Percentiles rank a stretch among this genome's conserved stretches.
Conservation (phyloP, 73 alveolate genomes). For the Paraurostyla sp. region DNA sequence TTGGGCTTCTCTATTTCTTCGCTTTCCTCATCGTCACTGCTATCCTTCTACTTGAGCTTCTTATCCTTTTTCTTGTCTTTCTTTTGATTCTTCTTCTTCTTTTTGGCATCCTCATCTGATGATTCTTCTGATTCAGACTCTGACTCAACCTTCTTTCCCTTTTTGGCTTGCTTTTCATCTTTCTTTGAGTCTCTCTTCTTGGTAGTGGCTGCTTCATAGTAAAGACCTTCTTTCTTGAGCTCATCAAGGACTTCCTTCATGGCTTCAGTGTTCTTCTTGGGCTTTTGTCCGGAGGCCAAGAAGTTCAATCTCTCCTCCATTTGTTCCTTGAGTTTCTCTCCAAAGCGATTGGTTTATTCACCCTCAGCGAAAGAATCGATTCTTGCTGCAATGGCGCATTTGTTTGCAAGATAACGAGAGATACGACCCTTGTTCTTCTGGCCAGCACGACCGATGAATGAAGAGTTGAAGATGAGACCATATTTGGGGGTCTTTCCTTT, state of each 20-base stretch:
- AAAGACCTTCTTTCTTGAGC: conserved; percentile 82
- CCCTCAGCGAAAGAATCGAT: conserved; percentile 81
- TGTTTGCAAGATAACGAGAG: conserved; percentile 95
- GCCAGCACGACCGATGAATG: conserved; percentile 96
- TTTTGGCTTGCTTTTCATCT: conserved; percentile 57
- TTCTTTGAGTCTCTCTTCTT: conserved; percentile 44
- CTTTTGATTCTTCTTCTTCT: conserved; percentile 61
- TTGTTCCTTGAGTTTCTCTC: conserved; percentile 83
- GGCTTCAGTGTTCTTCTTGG: conserved; percentile 88
- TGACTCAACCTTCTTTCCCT: conserved; percentile 58
- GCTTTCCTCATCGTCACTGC: conserved; percentile 42
- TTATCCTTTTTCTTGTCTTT: conserved; percentile 61
- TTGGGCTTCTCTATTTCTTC: conserved; percentile 36
- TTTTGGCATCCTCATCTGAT: neutral
- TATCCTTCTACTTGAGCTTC: conserved; percentile 59
- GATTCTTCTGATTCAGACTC: conserved; percentile 54
- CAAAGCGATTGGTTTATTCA: conserved; percentile 73
- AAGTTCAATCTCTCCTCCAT: conserved; percentile 90
- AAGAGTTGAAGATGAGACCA: conserved; percentile 94
- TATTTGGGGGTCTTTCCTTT: conserved; percentile 97
- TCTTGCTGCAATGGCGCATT: conserved; percentile 96
- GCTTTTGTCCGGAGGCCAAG: conserved; percentile 88
- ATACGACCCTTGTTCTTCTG: conserved; percentile 92
- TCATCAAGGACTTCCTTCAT: conserved; percentile 88
- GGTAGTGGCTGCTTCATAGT: conserved; percentile 54